Evolutionary conservation across 2,329 filamentous ascomycete species (phyloP).

Genomic region (Grosmannia huntii): DNA sequence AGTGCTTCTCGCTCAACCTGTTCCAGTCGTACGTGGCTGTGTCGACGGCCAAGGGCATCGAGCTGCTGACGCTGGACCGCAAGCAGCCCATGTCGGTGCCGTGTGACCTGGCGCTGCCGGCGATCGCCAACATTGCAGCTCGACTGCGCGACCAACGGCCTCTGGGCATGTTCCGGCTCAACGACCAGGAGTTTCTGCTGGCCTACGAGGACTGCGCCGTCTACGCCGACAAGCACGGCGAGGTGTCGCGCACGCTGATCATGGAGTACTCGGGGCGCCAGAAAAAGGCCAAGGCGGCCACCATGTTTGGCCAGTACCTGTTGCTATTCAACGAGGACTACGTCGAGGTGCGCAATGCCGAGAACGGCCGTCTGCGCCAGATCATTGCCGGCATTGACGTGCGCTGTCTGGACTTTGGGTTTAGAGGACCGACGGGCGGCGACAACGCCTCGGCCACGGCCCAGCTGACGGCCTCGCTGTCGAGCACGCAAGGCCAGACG

Average conservation of each 20-base stretch:
- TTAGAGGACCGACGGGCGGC: slow-evolving; percentile 44
- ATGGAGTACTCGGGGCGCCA: slow-evolving; percentile 97
- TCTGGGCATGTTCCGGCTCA: slow-evolving; percentile 91
- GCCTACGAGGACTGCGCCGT: slow-evolving; percentile 94
- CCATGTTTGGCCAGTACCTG: slow-evolving; percentile 83
- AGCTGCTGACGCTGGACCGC: slow-evolving; percentile 93
- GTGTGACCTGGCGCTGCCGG: slow-evolving; percentile 58
- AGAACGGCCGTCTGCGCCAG: slow-evolving; percentile 86
- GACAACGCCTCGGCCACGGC: slow-evolving; percentile 19
- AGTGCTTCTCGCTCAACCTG: slow-evolving; percentile 89
- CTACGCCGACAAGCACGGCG: slow-evolving; percentile 96
- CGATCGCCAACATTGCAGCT: slow-evolving; percentile 72
- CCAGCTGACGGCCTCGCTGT: background rate
- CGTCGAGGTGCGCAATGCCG: slow-evolving; percentile 90
- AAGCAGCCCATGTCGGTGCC: slow-evolving; percentile 92
- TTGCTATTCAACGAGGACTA: slow-evolving; percentile 93
- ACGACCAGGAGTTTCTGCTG: slow-evolving; percentile 82
- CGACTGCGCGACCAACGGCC: slow-evolving; percentile 75
- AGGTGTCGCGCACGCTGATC: slow-evolving; percentile 84
- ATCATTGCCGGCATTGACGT: slow-evolving; percentile 90
- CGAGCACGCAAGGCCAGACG: slow-evolving; percentile 20
- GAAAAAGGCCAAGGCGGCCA: slow-evolving; percentile 66
- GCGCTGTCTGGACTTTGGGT: slow-evolving; percentile 76
- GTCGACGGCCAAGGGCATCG: slow-evolving; percentile 81
- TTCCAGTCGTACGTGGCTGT: slow-evolving; percentile 93